Conservation (phyloP, 345 rosid genomes). For the Isatis tinctoria region DNA sequence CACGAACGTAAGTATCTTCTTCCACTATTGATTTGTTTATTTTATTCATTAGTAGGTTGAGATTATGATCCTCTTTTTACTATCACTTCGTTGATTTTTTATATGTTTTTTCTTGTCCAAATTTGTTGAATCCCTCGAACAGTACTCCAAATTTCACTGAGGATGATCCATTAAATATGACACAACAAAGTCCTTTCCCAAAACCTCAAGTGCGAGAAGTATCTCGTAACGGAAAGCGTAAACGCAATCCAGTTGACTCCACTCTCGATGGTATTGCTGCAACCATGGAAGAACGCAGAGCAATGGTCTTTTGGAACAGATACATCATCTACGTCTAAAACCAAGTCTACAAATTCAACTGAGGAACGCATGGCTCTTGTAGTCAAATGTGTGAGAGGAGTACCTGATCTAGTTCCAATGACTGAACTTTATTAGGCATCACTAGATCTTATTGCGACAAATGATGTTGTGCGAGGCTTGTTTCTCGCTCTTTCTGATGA, state of each 20-base stretch:
- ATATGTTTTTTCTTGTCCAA: no score
- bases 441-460: no score
- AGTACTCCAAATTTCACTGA: neutral
- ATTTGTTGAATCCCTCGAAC: neutral
- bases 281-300: slow-evolving; percentile 4
- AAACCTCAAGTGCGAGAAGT: neutral
- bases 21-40: no score
- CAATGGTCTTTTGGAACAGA: neutral
- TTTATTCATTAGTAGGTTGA: no score
- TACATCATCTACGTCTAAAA: neutral
- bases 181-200: neutral
- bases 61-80: no score
- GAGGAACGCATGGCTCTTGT: slow-evolving; percentile 2
- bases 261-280: slow-evolving; percentile 1
- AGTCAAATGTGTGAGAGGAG: neutral
- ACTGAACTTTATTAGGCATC: no score
- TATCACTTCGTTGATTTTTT: no score
- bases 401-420: no score
- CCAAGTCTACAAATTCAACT: neutral
- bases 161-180: neutral
- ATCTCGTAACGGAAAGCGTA: neutral
- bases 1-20: no score
- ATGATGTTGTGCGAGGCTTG: no score
- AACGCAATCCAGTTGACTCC: neutral
- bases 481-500: no score